A percentile compares a stretch with the other conserved stretches of the same genome.
phyloP scores from a whole-genome alignment of 192 early-diverging fungal species.

The Thoreauomyces humboldtii region DNA sequence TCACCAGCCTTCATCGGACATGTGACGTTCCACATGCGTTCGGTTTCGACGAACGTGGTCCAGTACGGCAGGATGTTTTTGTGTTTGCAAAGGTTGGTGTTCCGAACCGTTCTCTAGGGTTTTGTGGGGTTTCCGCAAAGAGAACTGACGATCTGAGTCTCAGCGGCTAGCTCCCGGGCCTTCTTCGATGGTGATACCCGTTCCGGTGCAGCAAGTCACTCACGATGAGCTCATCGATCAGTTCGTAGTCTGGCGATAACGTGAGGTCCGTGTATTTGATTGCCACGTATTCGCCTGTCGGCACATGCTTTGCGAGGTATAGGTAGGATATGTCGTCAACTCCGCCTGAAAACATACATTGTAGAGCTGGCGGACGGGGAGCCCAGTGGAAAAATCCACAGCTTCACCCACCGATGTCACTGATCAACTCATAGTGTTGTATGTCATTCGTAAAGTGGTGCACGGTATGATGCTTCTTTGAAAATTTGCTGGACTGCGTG shows the following conservation, averaged over 20 bases:
- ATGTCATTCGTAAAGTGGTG: constrained; percentile 27
- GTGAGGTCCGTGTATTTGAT: constrained; percentile 59
- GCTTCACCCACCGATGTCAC: constrained; percentile 40
- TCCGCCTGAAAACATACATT: constrained; percentile 36
- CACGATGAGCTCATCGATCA: constrained; percentile 57
- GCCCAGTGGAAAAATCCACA: not conserved
- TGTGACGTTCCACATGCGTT: constrained; percentile 59
- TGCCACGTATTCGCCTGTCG: constrained; percentile 49
- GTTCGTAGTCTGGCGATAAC: constrained; percentile 52
- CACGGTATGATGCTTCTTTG: not conserved
- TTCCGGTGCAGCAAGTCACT: too few species aligned
- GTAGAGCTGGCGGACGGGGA: not conserved
- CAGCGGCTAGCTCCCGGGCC: too few species aligned
- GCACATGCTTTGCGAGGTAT: constrained; percentile 49
- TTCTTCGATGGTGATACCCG: too few species aligned
- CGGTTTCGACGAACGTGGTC: constrained; percentile 51
- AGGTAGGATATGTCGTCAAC: constrained; percentile 63
- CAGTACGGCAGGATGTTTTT: constrained; percentile 55
- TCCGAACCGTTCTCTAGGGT: constrained; percentile 49
- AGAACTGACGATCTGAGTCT: too few species aligned
- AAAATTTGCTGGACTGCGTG: not conserved
- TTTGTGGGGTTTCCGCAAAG: too few species aligned
- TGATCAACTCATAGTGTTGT: constrained; percentile 50
- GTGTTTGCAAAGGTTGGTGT: constrained; percentile 46
- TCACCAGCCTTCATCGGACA: constrained; percentile 45